phyloP scores from a whole-genome alignment of 441 rosid genomes.

The Brassica balearica region DNA sequence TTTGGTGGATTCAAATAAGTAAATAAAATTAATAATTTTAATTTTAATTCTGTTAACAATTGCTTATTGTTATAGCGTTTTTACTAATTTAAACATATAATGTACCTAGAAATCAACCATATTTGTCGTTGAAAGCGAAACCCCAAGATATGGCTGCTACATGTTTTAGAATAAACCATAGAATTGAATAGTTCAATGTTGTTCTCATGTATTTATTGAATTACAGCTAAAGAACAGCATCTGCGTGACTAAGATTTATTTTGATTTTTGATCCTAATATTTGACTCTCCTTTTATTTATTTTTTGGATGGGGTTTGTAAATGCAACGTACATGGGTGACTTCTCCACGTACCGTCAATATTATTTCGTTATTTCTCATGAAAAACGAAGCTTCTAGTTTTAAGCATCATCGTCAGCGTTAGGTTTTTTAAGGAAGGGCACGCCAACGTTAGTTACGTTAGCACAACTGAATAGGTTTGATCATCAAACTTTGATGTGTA shows the following conservation, averaged over 20 bases:
- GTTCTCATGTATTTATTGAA: slow-evolving; percentile 5
- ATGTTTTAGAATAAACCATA: neutral
- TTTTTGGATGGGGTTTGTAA: neutral
- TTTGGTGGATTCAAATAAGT: too few species aligned
- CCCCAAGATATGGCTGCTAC: neutral
- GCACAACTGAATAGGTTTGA: neutral
- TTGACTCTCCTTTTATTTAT: slow-evolving; percentile 5
- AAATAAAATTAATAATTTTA: too few species aligned
- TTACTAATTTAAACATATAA: too few species aligned
- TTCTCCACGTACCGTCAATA: slow-evolving; percentile 32
- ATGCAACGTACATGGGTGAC: slow-evolving; percentile 25
- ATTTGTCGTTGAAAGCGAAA: slow-evolving; percentile 17
- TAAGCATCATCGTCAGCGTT: slow-evolving; percentile 11
- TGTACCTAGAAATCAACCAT: neutral
- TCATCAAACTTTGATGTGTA: neutral
- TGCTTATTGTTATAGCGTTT: too few species aligned
- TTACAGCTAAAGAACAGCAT: slow-evolving; percentile 30
- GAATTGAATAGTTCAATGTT: neutral
- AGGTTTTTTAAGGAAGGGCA: neutral
- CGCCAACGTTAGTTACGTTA: neutral
- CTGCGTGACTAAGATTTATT: neutral
- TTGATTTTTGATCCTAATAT: slow-evolving; percentile 8
- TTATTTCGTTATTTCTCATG: slow-evolving; percentile 7
- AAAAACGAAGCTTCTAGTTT: slow-evolving; percentile 13
- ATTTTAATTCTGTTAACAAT: too few species aligned